A percentile compares a stretch with the other conserved stretches of the same genome.
These are phyloP conservation scores for Mycena vulgaris DNA, from an alignment of 768 basidiomycete species.

Conservation along the genomic window DNA sequence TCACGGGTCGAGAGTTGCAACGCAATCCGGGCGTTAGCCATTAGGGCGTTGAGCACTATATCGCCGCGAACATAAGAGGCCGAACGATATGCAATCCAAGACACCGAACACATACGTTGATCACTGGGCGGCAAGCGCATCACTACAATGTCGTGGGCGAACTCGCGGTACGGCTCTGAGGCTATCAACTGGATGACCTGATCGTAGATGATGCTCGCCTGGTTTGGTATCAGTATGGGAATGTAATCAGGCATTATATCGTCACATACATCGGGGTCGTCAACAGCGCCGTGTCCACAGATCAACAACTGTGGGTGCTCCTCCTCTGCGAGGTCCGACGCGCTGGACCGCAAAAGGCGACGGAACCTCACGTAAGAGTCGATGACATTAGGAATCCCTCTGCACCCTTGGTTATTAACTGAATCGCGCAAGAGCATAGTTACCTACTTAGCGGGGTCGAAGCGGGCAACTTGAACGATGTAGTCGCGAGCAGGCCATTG, in stretches of 20 bases:
- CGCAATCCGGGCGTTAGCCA: constrained; percentile 92
- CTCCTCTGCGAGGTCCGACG: constrained; percentile 58
- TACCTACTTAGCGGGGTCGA: constrained; percentile 79
- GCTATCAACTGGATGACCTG: constrained; percentile 76
- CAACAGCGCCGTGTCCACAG: constrained; percentile 94
- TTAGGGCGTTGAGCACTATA: constrained; percentile 86
- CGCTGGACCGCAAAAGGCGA: constrained; percentile 66
- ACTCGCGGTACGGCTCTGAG: constrained; percentile 66
- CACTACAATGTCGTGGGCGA: constrained; percentile 77
- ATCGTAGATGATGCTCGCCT: constrained; percentile 88
- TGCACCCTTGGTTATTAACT: too few species aligned
- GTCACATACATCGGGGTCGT: constrained; percentile 83
- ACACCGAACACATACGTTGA: constrained; percentile 64
- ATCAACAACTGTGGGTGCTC: constrained; percentile 83
- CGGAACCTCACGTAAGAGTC: constrained; percentile 92
- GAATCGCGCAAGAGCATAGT: too few species aligned
- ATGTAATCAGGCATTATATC: too few species aligned
- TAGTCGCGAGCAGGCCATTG: constrained; percentile 89
- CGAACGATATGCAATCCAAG: too few species aligned
- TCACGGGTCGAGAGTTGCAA: constrained; percentile 94
- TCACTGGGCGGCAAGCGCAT: constrained; percentile 89
- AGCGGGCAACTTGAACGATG: constrained; percentile 93
- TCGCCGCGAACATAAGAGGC: background rate
- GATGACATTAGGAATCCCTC: constrained; percentile 87
- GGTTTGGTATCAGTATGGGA: background rate